Evolutionary conservation across 2,329 filamentous ascomycete genomes (phyloP).

Genomic region (Magnaporthiopsis incrustans): DNA sequence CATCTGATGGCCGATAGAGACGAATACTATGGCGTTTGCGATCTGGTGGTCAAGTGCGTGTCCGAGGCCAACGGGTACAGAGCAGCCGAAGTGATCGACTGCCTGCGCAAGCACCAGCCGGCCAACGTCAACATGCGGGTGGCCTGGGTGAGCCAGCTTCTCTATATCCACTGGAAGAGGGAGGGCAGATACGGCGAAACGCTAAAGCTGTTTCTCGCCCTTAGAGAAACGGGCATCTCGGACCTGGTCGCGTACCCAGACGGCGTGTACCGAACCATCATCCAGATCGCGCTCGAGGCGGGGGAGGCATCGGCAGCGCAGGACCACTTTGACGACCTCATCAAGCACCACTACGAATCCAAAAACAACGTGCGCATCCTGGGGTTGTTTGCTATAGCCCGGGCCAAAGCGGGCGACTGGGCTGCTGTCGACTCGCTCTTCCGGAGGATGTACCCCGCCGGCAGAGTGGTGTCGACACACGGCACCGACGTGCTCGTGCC

Average conservation of each 20-base stretch:
- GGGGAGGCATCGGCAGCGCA: slow-evolving; percentile 23
- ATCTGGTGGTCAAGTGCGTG: slow-evolving; percentile 25
- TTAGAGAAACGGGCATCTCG: slow-evolving; percentile 16
- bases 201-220: slow-evolving; percentile 18
- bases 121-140: slow-evolving; percentile 19
- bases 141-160: slow-evolving; percentile 28
- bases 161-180: slow-evolving; percentile 27
- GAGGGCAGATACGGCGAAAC: slow-evolving; percentile 18
- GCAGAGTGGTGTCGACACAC: slow-evolving; percentile 15
- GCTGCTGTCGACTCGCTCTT: slow-evolving; percentile 27
- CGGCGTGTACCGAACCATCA: slow-evolving; percentile 28
- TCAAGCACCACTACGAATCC: slow-evolving; percentile 18
- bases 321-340: slow-evolving; percentile 20
- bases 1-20: slow-evolving; percentile 8
- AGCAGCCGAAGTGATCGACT: slow-evolving; percentile 16
- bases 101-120: slow-evolving; percentile 21
- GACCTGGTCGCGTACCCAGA: slow-evolving; percentile 20
- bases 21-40: slow-evolving; percentile 19
- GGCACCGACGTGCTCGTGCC: slow-evolving; percentile 25
- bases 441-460: slow-evolving; percentile 18
- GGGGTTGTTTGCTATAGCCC: slow-evolving; percentile 26
- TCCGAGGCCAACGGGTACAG: slow-evolving; percentile 20
- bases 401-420: slow-evolving; percentile 34
- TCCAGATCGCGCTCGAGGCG: slow-evolving; percentile 31
- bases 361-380: slow-evolving; percentile 24